These are phyloP conservation scores for Piloderma croceum DNA, from an alignment of 768 basidiomycete genomes.

Conservation along the genomic window DNA sequence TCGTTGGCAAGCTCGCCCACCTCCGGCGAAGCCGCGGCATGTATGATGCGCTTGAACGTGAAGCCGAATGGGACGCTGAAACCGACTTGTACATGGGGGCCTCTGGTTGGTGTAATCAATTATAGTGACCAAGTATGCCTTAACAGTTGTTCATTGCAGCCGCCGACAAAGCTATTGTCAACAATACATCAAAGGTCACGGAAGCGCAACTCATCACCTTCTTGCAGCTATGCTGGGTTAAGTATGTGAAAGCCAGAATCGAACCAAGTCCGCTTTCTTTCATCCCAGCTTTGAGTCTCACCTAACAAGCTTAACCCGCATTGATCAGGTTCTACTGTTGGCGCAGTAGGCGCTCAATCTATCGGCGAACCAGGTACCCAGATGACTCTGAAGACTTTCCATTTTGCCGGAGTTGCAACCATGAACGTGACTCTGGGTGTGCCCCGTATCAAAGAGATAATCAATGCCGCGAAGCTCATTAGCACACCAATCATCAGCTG, in stretches of 20 bases:
- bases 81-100: slow-evolving; percentile 75
- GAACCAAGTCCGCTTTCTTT: slow-evolving; percentile 65
- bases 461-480: slow-evolving; percentile 96
- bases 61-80: slow-evolving; percentile 71
- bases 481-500: slow-evolving; percentile 98
- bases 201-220: slow-evolving; percentile 72
- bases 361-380: slow-evolving; percentile 99
- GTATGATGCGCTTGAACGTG: slow-evolving; percentile 73
- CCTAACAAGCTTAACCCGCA: not conserved
- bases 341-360: slow-evolving; percentile 97
- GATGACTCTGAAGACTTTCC: slow-evolving; percentile 99
- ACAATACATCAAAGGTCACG: slow-evolving; percentile 89
- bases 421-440: slow-evolving; percentile 99
- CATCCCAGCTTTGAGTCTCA: not conserved
- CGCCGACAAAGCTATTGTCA: slow-evolving; percentile 68
- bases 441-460: slow-evolving; percentile 99
- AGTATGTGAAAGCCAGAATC: slow-evolving; percentile 92
- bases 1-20: slow-evolving; percentile 61
- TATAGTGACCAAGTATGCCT: not conserved
- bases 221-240: slow-evolving; percentile 82
- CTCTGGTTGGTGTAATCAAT: slow-evolving; percentile 42
- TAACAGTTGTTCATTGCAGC: slow-evolving; percentile 29
- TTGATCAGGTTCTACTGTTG: slow-evolving; percentile 83
- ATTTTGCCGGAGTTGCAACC: slow-evolving; percentile 98
- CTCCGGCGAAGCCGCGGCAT: slow-evolving; percentile 71